Base-by-base conservation (phyloP, 306 rosid species). In the Begonia peltatifolia region DNA sequence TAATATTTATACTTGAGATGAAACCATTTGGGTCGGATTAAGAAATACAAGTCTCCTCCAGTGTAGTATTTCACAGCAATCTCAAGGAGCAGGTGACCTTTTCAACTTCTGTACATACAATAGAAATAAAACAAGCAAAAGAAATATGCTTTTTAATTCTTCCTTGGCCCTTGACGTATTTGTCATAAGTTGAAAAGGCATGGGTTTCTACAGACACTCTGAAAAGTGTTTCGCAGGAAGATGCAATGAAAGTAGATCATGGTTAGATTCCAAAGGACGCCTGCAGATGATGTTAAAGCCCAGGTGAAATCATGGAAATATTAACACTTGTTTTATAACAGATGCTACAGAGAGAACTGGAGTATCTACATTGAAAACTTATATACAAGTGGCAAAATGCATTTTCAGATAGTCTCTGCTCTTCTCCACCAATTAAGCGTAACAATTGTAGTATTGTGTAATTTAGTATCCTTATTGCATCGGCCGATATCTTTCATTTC, bases 61-160 rank as follows among this genome's bases (percentile, higher is more conserved):
- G 86, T 86, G 67, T 90, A 90, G 81, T 90, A 86, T 62, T 90
- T 76, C 58, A 90, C 94, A 57, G 99, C 99, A 69, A 90, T 81
- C 73, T 74, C 85, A 50, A 25, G 95, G 81, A 22, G 99, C 84
- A 12, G 95, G 94, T 81, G 67, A 59, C 18, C 63, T 83, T 70
- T 86, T 79, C 84, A 90, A 71, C 63, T 80, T 82, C 71, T 78
- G 94, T 90, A 30, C 52, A 61, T 20, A 54, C 65, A 59, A 63
- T 36, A 4, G 4, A 47, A 20, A 20, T 20, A 17, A 17, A 0
- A 17, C 18, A 17, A 17, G 18, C 18, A 17, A 17, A 17, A 17
- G 23, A 20, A 20, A 20, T 20, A 20, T 20, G 23, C 2, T 20
- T 20, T 20, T 20, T 20, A 38, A 47, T 79, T 83, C 99, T 94